Evolutionary conservation across 2,329 filamentous ascomycete species (phyloP), one percentile per base, ranked within the genome.

Genomic region (Cryoendolithus antarcticus): DNA sequence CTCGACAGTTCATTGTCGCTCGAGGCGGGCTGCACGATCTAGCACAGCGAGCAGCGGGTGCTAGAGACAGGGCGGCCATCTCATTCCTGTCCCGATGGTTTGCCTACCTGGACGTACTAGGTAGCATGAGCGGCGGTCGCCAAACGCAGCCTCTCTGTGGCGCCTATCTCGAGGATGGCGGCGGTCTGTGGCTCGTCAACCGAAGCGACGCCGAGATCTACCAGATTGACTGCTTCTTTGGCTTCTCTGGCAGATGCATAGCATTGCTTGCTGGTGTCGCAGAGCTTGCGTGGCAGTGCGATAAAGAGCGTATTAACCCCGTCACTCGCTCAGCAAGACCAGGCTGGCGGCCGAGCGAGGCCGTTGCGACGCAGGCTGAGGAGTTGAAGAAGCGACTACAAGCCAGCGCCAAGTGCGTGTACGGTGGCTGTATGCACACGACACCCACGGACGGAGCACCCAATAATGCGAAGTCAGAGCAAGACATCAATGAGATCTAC

Each of bases 11-110:
- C 48, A 86, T 89, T 50, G 66, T 77, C 10, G 72, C 76, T 3
- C 75, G 82, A 5, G 71, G 71, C 31, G 74, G 76, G 12, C 69
- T 75, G 7, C 69, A 73, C 32, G 50, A 56, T 38, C 48, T 58
- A 4, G 54, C 55, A 2, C 52, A 54, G 63, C 49, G 59, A 13
- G 51, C 54, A 2, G 59, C 66, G 49, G 55, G 54, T n/a, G 53
- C 52, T 11, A 48, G 54, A 7, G 69, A 78, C 52, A 66, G 74
- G 52, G 15, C 15, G 15, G 68, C 83, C 39, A 71, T 78, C 39
- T 80, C 80, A 38, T 91, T 93, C 53, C 69, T 91, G 7, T 79
- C 75, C 48, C 76, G 82, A 42, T 93, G 85, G 85, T 81, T 91
- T 47, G 81, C 80, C 2, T 91, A 91, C 59, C 70, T 93, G 12